phyloP scores from a whole-genome alignment of 148 eudicot species.

The Gaultheria prostrata region DNA sequence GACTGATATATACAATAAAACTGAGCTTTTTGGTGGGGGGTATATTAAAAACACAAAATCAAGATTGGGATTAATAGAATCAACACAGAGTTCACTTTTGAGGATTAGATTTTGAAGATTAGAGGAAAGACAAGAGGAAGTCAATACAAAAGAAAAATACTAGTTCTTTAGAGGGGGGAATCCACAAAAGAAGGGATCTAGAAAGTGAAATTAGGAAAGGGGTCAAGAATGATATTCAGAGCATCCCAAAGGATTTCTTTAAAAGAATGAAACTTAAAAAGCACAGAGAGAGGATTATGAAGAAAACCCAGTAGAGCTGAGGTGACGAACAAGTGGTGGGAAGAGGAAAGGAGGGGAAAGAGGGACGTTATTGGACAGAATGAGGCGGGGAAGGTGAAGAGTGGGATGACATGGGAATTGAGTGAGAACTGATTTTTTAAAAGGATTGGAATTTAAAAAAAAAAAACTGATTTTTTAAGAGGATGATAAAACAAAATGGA shows the following conservation, averaged over 20 bases:
- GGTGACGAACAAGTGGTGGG: background rate
- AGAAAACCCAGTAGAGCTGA: conserved; percentile 1
- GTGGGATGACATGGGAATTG: background rate
- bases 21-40: too few species aligned
- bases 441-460: too few species aligned
- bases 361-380: background rate
- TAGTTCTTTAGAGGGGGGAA: background rate
- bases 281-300: background rate
- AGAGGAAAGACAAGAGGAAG: background rate
- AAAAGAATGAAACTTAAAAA: background rate
- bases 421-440: background rate
- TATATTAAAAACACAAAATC: background rate
- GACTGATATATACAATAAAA: too few species aligned
- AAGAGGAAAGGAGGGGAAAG: background rate
- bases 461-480: background rate
- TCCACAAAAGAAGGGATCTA: background rate
- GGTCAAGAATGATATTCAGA: background rate
- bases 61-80: background rate
- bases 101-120: background rate
- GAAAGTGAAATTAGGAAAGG: background rate
- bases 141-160: background rate
- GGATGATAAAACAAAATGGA: conserved; percentile 1
- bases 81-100: background rate
- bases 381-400: conserved; percentile 4
- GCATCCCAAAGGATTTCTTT: background rate